Conservation (phyloP, 805 yeast genomes). For the Candida ovalis region DNA sequence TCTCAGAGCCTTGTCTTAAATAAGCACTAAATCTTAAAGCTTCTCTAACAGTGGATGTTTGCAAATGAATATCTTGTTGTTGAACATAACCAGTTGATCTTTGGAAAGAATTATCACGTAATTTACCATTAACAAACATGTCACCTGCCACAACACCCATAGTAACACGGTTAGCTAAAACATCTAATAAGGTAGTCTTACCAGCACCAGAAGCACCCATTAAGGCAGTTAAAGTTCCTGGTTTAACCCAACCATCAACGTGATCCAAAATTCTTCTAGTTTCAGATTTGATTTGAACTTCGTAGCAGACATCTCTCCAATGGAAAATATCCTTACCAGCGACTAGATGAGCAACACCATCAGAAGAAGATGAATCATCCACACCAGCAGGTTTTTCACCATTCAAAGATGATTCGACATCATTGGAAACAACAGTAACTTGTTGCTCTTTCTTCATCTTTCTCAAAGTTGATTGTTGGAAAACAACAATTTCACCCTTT, state of each 20-base stretch:
- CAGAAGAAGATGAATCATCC: slow-evolving; percentile 24
- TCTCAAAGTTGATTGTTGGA: slow-evolving; percentile 46
- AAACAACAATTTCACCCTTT: slow-evolving; percentile 68
- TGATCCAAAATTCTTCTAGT: slow-evolving; percentile 56
- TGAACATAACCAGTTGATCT: slow-evolving; percentile 58
- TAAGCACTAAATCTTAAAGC: slow-evolving; percentile 50
- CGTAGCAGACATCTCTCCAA: slow-evolving; percentile 75
- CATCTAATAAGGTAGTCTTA: slow-evolving; percentile 53
- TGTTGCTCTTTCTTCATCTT: slow-evolving; percentile 41
- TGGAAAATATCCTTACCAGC: slow-evolving; percentile 56
- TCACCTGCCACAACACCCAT: slow-evolving; percentile 58
- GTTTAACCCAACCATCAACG: slow-evolving; percentile 81
- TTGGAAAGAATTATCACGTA: slow-evolving; percentile 45
- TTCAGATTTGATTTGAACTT: slow-evolving; percentile 58
- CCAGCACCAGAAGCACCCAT: slow-evolving; percentile 70
- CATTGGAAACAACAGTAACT: slow-evolving; percentile 18
- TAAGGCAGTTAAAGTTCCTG: slow-evolving; percentile 74
- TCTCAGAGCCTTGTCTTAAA: slow-evolving; percentile 40
- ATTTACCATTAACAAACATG: slow-evolving; percentile 52
- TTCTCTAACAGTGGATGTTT: slow-evolving; percentile 50
- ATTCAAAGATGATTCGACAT: slow-evolving; percentile 26
- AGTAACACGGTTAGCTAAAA: slow-evolving; percentile 49
- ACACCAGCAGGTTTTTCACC: slow-evolving; percentile 26
- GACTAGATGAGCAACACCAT: slow-evolving; percentile 26
- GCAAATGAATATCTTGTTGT: slow-evolving; percentile 55